Base-by-base conservation (phyloP, 768 basidiomycete genomes). In the Mycena filopes region DNA sequence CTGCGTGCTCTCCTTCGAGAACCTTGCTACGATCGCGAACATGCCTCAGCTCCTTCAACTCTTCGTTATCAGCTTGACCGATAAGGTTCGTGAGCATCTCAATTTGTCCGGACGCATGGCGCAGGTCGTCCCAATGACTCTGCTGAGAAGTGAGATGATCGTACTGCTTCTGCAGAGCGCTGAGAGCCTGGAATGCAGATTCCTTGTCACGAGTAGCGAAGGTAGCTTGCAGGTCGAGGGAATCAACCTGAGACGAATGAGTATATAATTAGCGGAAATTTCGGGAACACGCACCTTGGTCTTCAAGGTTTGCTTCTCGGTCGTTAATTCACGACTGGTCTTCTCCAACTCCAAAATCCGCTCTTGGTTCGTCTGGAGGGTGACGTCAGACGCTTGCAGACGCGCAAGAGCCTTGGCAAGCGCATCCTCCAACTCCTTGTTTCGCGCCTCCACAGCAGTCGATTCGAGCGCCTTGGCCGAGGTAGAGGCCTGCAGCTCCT, bases 91-190 rank as follows among this genome's bases (percentile, higher is more conserved):
- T 82, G 38, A 95, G 84, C 51, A 81, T 72, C 58, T 92, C 90
- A 31, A 95, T 86, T 75, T 94, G 91, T 71, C 93, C 90, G 3
- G 88, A 83, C 2, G 89, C 84, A 49, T 84, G 86, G 28, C 83
- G 89, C 23, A 94, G 81, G 46, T 89, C 86, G n/a, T 92, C 90
- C 93, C 91, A 94, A 57, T 91, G 87, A n/a, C 75, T 81, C 71
- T 91, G 89, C 68, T 94, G 90, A 26, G 84, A 78, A 1, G 81
- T 49, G 20, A 92, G 78, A 26, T 82, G 79, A 45, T 92, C 87
- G 60, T 88, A 82, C 58, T 91, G 88, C 72, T 81, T 83, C 71
- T 86, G 88, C 38, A 93, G 81, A 20, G 77, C 68, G 42, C 77
- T 75, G 20, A 90, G 78, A 25, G 85, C 81, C 55, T 87, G 84